Conservation (phyloP, 768 basidiomycete genomes). For the Psilocybe tampanensis region DNA sequence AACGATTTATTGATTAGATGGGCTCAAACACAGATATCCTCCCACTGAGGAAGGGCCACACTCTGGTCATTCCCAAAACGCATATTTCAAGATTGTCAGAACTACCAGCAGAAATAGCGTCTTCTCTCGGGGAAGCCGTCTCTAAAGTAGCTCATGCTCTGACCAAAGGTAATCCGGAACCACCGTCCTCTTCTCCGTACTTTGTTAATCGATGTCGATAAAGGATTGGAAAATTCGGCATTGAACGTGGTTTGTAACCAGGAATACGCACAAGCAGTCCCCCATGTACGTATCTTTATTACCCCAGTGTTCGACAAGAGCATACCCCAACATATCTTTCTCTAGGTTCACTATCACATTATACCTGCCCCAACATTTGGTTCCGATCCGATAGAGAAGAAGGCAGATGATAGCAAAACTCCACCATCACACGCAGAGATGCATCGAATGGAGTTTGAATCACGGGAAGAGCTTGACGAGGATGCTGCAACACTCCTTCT, state of each 20-base stretch:
- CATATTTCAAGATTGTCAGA: constrained; percentile 68
- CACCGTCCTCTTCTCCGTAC: neutral
- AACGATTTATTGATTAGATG: no score
- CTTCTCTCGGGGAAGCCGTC: constrained; percentile 58
- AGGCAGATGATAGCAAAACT: constrained; percentile 11
- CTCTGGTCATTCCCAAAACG: constrained; percentile 68
- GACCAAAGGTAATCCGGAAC: constrained; percentile 50
- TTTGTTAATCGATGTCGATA: neutral
- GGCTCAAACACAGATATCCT: constrained; percentile 52
- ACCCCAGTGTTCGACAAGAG: neutral
- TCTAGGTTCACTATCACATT: constrained; percentile 75
- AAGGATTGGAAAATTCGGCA: constrained; percentile 65
- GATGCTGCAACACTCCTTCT: constrained; percentile 50
- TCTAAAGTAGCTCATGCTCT: constrained; percentile 65
- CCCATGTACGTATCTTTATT: constrained; percentile 52
- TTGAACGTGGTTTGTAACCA: constrained; percentile 82
- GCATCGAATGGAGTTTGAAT: constrained; percentile 62
- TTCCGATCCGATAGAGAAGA: constrained; percentile 15
- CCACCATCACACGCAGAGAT: constrained; percentile 52
- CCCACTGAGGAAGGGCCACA: constrained; percentile 67
- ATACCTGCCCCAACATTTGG: constrained; percentile 66
- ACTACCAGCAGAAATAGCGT: constrained; percentile 59
- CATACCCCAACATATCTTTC: neutral
- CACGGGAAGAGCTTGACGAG: constrained; percentile 60
- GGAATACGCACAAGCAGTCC: constrained; percentile 79